Base-by-base conservation (phyloP, 768 basidiomycete genomes). In the Boletus speciosus region DNA sequence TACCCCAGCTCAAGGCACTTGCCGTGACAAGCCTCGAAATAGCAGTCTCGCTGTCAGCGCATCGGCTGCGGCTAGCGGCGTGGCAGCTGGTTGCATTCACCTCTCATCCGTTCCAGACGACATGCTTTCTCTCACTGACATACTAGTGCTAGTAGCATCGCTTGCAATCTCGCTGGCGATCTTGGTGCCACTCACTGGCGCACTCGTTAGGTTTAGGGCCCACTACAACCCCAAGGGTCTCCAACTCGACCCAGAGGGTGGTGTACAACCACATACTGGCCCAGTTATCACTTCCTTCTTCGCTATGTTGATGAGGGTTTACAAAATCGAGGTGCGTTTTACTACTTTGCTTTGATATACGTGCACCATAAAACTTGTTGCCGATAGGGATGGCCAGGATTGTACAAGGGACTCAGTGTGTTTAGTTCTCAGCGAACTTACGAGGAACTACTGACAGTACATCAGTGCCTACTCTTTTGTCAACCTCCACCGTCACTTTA, bases 201-300 rank as follows among this genome's bases (percentile, higher is more conserved):
- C 85, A 12, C 75, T 91, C 10, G 84, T 92, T 8, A 79, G 90
- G 44, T 84, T 88, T 66, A 78, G 91, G 70, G 88, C 88, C 31
- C 90, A 93, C 66, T 93, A 88, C 74, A 90, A 88, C 64, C 91
- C 91, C 3, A 88, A 87, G 68, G 88, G 86, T 35, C 82, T 93
- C 38, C 88, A 86, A 49, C 77, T 93, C 38, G 90, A 92, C 68
- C 73, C 78, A 31, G 89, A 90, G 64, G 89, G 86, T 32, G 83
- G 79, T 44, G 85, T 81, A n/a, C 79, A 84, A 67, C 82, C 88
- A 0, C 83, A 90, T 61, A 85, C 88, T 5, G 86, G 85, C 34
- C 91, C 90, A 54, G 79, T 89, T n/a, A 78, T 93, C 51, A 81
- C 80, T 15, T 83, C 85, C 4, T 90, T 85, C 72, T 80, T 90